Conservation (phyloP, 2,329 filamentous ascomycete species). For the Metarhizium humberi region DNA sequence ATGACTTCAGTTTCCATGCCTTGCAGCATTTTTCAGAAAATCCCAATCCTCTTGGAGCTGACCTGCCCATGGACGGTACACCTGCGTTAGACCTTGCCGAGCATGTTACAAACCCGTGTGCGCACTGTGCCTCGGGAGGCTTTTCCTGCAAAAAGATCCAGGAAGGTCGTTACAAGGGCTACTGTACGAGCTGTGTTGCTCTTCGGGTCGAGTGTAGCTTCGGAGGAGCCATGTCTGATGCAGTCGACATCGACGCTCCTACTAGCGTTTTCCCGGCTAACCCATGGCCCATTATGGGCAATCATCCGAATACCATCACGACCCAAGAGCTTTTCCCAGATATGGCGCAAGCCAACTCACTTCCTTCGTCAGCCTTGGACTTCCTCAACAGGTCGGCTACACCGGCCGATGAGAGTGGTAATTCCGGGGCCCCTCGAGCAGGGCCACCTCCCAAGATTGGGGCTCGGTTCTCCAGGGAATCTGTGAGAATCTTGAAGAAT, state of each 20-base stretch:
- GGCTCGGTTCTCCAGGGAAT: constrained; percentile 70
- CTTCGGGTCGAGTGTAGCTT: constrained; percentile 51
- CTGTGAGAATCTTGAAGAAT: constrained; percentile 70
- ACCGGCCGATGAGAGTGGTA: constrained; percentile 12
- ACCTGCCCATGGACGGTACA: constrained; percentile 16
- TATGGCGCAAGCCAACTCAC: constrained; percentile 13
- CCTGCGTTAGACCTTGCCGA: constrained; percentile 15
- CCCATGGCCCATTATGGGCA: constrained; percentile 35
- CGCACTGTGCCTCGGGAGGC: constrained; percentile 39
- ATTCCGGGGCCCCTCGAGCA: constrained; percentile 14
- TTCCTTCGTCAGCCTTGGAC: constrained; percentile 17
- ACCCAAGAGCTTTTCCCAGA: constrained; percentile 17
- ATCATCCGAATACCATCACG: constrained; percentile 28
- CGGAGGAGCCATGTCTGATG: constrained; percentile 25
- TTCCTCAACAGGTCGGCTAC: constrained; percentile 14
- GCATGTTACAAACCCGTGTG: constrained; percentile 31
- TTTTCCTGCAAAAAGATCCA: constrained; percentile 52
- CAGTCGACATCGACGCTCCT: constrained; percentile 20
- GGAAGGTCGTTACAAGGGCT: constrained; percentile 50
- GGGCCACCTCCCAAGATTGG: constrained; percentile 50
- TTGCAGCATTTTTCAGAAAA: constrained; percentile 45
- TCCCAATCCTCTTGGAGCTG: constrained; percentile 18
- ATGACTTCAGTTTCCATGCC: constrained; percentile 51
- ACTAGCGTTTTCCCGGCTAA: constrained; percentile 32
- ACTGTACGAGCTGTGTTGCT: constrained; percentile 54